Percentiles rank a stretch among this genome's conserved stretches.
Conservation (phyloP, 148 eudicot genomes). For the Vaccinium corymbosum region DNA sequence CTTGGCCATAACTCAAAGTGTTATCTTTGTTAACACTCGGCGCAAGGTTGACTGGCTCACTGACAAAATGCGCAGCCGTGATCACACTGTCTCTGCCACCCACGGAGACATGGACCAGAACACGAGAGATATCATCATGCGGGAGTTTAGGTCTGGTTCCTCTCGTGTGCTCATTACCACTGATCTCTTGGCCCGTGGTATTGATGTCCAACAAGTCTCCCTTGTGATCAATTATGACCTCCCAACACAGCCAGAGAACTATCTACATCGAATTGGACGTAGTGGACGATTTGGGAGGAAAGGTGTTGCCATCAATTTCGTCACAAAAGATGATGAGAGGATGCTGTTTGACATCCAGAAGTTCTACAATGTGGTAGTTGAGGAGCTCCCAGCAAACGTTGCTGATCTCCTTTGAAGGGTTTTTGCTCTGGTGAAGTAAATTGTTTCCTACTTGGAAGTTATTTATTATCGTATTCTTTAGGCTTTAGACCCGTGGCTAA, state of each 20-base stretch:
- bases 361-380: slow-evolving; percentile 58
- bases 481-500: slow-evolving; percentile 15
- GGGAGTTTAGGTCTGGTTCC: slow-evolving; percentile 73
- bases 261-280: slow-evolving; percentile 73
- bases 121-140: slow-evolving; percentile 68
- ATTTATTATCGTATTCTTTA: slow-evolving; percentile 12
- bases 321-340: slow-evolving; percentile 59
- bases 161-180: slow-evolving; percentile 76
- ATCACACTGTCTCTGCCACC: slow-evolving; percentile 74
- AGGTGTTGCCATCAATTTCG: slow-evolving; percentile 79
- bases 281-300: slow-evolving; percentile 82
- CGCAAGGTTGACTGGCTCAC: slow-evolving; percentile 81
- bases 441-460: slow-evolving; percentile 15
- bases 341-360: slow-evolving; percentile 73
- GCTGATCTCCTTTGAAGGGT: slow-evolving; percentile 60
- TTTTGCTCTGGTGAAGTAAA: slow-evolving; percentile 12
- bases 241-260: slow-evolving; percentile 76
- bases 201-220: slow-evolving; percentile 79
- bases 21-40: slow-evolving; percentile 73
- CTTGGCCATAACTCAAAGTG: slow-evolving; percentile 74
- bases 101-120: slow-evolving; percentile 89
- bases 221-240: slow-evolving; percentile 71
- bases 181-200: slow-evolving; percentile 78
- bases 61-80: slow-evolving; percentile 76
- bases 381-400: slow-evolving; percentile 74